These are phyloP conservation scores for Dentipellis fragilis DNA, from an alignment of 768 basidiomycete species.

Conservation along the genomic window DNA sequence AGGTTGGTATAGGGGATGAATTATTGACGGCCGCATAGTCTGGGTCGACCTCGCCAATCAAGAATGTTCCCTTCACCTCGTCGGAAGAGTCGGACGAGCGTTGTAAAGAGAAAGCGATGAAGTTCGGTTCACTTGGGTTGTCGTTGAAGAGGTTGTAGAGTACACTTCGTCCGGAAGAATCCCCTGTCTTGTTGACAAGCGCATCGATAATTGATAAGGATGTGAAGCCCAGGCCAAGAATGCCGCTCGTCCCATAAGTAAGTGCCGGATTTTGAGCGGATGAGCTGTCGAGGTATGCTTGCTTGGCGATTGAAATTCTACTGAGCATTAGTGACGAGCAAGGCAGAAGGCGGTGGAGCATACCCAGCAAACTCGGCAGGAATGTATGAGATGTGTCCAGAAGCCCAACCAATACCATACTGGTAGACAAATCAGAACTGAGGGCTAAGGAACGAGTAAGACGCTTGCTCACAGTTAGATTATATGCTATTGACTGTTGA, in stretches of 20 bases:
- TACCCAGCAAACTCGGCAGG: conserved; percentile 64
- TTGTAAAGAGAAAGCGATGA: conserved; percentile 68
- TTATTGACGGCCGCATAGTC: conserved; percentile 50
- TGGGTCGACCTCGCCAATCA: conserved; percentile 66
- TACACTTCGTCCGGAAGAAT: conserved; percentile 54
- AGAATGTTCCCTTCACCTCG: conserved; percentile 57
- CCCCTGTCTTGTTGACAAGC: conserved; percentile 44
- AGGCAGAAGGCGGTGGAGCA: conserved; percentile 11
- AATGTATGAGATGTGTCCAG: conserved; percentile 53
- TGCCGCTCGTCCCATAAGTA: conserved; percentile 59
- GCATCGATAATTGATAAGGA: conserved; percentile 66
- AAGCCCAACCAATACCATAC: conserved; percentile 80
- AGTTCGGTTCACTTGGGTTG: conserved; percentile 67
- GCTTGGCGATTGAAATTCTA: conserved; percentile 54
- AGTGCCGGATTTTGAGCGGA: conserved; percentile 63
- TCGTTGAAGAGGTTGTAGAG: conserved; percentile 68
- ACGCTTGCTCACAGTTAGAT: conserved; percentile 5
- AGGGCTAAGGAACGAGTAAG: not conserved
- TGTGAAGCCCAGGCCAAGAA: conserved; percentile 71
- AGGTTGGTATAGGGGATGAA: conserved; percentile 56
- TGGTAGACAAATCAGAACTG: conserved; percentile 17
- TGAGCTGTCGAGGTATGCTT: conserved; percentile 63
- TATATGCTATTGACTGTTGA: conserved; percentile 15
- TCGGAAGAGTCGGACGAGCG: conserved; percentile 41
- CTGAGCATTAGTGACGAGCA: not conserved